Evolutionary conservation across 108 stramenopile species (phyloP).

Genomic region (Cyclostephanos invisitatus): DNA sequence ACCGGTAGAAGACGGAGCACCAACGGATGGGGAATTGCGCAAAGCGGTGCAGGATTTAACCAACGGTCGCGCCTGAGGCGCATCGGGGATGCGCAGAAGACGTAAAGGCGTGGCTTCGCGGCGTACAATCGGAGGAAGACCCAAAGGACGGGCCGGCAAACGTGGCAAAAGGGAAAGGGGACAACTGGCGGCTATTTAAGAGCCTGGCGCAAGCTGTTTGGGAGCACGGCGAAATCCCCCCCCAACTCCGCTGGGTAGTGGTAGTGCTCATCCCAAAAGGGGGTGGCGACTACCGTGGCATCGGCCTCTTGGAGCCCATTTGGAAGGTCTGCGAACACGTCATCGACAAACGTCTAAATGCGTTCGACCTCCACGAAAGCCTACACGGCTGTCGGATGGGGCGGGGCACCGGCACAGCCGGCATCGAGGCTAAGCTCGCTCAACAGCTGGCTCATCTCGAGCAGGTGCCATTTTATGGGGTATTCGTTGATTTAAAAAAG

Average conservation of each 20-base stretch:
- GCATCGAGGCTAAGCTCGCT: background rate
- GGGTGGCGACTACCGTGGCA: background rate
- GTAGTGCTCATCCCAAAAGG: background rate
- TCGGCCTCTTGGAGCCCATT: background rate
- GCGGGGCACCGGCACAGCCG: background rate
- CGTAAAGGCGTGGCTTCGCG: background rate
- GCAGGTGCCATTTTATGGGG: slow-evolving; percentile 1
- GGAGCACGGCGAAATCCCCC: background rate
- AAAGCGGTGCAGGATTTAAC: background rate
- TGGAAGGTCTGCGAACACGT: background rate
- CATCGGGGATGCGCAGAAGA: background rate
- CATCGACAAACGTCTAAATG: background rate
- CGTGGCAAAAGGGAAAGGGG: background rate
- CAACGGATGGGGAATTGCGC: background rate
- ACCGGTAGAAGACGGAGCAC: background rate
- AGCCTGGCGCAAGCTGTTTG: background rate
- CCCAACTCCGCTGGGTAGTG: background rate
- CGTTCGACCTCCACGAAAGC: background rate
- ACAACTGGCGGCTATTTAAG: background rate
- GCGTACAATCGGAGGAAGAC: background rate
- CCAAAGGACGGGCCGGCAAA: no score
- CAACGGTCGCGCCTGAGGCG: background rate
- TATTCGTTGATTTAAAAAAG: background rate
- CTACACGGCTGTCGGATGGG: background rate
- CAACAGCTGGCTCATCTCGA: background rate